Percentiles rank a stretch among this genome's conserved stretches.
Conservation (phyloP, 1,284 basidiomycete genomes). For the Abortiporus biennis region DNA sequence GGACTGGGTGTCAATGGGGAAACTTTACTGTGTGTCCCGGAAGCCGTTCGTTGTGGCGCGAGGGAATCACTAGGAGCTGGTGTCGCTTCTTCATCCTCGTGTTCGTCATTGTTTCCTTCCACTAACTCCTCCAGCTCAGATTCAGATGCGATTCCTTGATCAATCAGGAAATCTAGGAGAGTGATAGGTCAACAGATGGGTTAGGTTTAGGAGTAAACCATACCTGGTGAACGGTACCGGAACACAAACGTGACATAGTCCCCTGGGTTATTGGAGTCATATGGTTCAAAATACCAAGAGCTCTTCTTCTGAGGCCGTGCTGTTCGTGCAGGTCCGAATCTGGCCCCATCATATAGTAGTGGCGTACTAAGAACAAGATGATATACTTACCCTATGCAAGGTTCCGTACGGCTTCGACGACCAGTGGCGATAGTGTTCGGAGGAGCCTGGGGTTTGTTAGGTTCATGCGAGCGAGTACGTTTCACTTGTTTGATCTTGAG, state of each 20-base stretch:
- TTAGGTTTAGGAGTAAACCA: background rate
- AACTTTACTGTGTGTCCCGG: too few relatives aligned
- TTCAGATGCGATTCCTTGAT: slow-evolving; percentile 22
- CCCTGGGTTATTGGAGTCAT: slow-evolving; percentile 29
- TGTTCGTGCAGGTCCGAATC: slow-evolving; percentile 38
- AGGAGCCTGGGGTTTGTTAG: slow-evolving; percentile 14
- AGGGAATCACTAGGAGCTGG: too few relatives aligned
- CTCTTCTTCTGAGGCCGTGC: slow-evolving; percentile 32
- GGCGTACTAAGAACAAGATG: too few relatives aligned
- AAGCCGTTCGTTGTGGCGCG: too few relatives aligned
- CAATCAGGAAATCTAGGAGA: slow-evolving; percentile 19
- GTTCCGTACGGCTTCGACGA: slow-evolving; percentile 10
- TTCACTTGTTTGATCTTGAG: slow-evolving; percentile 49
- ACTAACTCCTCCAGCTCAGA: too few relatives aligned
- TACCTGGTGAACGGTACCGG: slow-evolving; percentile 48
- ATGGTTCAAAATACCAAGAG: slow-evolving; percentile 47
- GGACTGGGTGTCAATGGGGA: slow-evolving; percentile 2
- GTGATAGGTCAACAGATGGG: background rate
- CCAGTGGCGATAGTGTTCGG: slow-evolving; percentile 9
- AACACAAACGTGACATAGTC: slow-evolving; percentile 56
- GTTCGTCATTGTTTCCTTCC: too few relatives aligned
- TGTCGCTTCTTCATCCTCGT: too few relatives aligned
- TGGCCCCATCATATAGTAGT: too few relatives aligned
- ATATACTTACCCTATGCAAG: slow-evolving; percentile 10
- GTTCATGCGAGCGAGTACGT: slow-evolving; percentile 22